Evolutionary conservation across 164 flowering plant genomes (phyloP), one percentile per base, ranked within the genome.

Genomic region (Annona squamosa): DNA sequence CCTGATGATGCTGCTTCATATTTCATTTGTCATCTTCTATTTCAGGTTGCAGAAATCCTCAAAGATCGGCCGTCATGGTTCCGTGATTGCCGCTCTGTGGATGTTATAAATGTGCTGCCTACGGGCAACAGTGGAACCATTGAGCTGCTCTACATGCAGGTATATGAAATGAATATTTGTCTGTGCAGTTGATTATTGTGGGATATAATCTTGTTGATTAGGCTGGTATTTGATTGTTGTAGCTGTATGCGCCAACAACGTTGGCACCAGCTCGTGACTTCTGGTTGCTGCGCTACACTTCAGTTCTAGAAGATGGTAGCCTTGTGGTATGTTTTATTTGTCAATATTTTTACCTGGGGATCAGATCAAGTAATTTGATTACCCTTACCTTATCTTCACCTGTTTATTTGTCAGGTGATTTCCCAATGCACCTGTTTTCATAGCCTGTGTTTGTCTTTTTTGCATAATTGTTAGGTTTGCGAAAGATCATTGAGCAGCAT

Each of bases 241-340:
- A 95, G 99, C 86, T 88, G n/a, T 95, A 95, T 83, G 99, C 99
- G 47, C 99, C 97, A n/a, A 95, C 99, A 13, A 95, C 99, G 6
- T 78, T 95, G 88, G 98, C 99, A 9, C 87, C 93, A 72, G 94
- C 94, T 63, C 97, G 99, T 71, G 99, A 95, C 83, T 95, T 95
- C 78, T 95, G 97, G 97, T 77, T 89, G 85, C 63, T 95, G 72
- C 91, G 97, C 76, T 95, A 91, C 73, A 93, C 98, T 75, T 86
- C 98, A 48, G 85, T 84, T 59, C 74, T 91, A 82, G 99, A 96
- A 74, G 99, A 96, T 87, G 98, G 99, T 13, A 93, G 98, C 79
- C 92, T 96, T 79, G 99, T 92, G 94, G 99, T 95, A 90, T 71
- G 93, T 77, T 0, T 26, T 2, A 7, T 43, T 66, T 42, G 59